Conservation (phyloP, 2,329 filamentous ascomycete genomes). For the Chalaropsis ovoidea region DNA sequence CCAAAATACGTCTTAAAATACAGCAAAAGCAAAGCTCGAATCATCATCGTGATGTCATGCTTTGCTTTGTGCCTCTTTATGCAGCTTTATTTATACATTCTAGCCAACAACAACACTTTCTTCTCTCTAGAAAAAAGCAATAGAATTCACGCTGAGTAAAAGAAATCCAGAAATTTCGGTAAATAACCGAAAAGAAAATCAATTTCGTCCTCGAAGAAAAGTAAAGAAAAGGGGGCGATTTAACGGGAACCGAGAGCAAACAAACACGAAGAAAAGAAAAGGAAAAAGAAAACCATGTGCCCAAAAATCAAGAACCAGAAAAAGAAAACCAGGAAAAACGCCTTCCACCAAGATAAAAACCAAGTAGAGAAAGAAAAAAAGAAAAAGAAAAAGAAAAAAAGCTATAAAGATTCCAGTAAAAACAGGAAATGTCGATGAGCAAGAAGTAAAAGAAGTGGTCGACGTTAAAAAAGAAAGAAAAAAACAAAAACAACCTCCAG, state of each 20-base stretch:
- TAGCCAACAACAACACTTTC: no score
- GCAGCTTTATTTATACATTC: background rate
- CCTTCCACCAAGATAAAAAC: background rate
- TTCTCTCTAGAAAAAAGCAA: background rate
- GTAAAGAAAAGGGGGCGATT: background rate
- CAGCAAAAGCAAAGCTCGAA: background rate
- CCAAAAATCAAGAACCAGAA: no score
- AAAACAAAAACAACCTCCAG: slow-evolving; percentile 13
- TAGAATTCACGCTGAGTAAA: background rate
- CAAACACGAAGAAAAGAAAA: background rate
- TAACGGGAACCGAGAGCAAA: background rate
- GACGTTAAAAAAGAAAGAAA: background rate
- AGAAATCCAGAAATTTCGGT: background rate
- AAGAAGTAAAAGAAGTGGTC: background rate
- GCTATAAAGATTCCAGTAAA: background rate
- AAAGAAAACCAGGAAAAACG: no score
- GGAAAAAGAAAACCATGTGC: background rate
- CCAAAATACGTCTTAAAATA: background rate
- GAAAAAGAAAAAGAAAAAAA: background rate
- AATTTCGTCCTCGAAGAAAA: background rate
- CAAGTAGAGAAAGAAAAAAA: background rate
- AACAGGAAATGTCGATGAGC: background rate
- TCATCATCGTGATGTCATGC: no score
- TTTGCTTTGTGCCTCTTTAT: background rate
- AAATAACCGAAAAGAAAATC: slow-evolving; percentile 10